Evolutionary conservation across 331 rosid species (phyloP).

Genomic region (Saraca asoca): DNA sequence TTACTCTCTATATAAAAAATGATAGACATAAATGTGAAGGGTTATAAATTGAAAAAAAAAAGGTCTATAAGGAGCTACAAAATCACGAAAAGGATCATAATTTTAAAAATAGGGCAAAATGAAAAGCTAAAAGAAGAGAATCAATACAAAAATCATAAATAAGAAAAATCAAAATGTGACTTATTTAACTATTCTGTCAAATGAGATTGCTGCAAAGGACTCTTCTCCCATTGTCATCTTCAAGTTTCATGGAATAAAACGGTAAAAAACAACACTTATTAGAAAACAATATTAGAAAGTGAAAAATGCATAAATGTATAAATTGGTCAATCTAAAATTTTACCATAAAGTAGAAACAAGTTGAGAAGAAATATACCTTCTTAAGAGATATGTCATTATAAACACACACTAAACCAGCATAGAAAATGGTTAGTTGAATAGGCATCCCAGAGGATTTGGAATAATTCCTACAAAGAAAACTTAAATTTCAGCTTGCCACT

Average conservation of each 20-base stretch:
- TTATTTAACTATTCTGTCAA: conserved; percentile 84
- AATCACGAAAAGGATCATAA: neutral
- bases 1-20: conserved; percentile 76
- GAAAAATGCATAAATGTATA: no score
- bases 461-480: no score
- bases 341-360: no score
- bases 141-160: neutral
- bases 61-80: neutral
- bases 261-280: no score
- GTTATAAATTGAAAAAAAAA: neutral
- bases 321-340: no score
- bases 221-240: conserved; percentile 61
- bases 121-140: conserved; percentile 4
- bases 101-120: conserved; percentile 1
- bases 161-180: conserved; percentile 36
- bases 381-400: no score
- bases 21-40: conserved; percentile 24
- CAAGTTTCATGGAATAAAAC: conserved; percentile 49
- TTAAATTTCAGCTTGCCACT: no score
- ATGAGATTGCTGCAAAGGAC: conserved; percentile 52
- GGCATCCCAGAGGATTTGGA: no score
- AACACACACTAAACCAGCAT: no score
- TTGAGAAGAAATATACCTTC: no score
- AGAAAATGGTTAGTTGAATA: no score
- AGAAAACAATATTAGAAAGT: no score